A percentile compares a stretch with the other conserved stretches of the same genome.
Conservation (phyloP, 345 rosid genomes). For the Euclidium syriacum region DNA sequence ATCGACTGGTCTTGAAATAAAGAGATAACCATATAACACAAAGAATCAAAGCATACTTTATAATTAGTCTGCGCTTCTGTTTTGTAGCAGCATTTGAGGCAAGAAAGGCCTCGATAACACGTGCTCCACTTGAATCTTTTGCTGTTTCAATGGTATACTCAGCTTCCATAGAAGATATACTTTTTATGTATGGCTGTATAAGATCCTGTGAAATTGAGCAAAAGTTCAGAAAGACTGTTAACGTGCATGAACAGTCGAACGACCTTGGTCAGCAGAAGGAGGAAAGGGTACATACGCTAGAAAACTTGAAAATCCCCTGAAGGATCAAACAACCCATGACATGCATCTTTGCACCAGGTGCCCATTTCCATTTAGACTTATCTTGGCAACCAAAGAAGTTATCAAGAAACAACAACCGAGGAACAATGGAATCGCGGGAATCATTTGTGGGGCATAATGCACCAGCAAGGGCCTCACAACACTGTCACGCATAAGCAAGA, state of each 20-base stretch:
- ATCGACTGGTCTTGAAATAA: not conserved
- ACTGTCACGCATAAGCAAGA: slow-evolving; percentile 48
- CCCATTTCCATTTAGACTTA: slow-evolving; percentile 73
- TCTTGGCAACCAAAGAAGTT: slow-evolving; percentile 58
- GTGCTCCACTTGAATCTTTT: slow-evolving; percentile 81
- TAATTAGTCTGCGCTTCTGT: slow-evolving; percentile 62
- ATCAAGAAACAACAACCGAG: slow-evolving; percentile 75
- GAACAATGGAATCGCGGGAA: slow-evolving; percentile 52
- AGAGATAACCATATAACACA: slow-evolving; percentile 9
- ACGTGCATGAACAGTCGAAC: slow-evolving; percentile 4
- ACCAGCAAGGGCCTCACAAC: slow-evolving; percentile 73
- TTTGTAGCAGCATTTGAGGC: slow-evolving; percentile 65
- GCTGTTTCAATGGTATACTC: slow-evolving; percentile 65
- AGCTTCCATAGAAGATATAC: slow-evolving; percentile 70
- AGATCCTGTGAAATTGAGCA: slow-evolving; percentile 45
- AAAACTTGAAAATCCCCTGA: slow-evolving; percentile 72
- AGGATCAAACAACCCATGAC: slow-evolving; percentile 86
- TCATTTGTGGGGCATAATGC: slow-evolving; percentile 58
- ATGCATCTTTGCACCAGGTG: slow-evolving; percentile 66
- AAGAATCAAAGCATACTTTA: slow-evolving; percentile 50
- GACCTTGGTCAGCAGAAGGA: not conserved
- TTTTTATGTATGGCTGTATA: slow-evolving; percentile 61
- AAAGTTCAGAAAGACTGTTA: not conserved
- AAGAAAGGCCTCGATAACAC: slow-evolving; percentile 82
- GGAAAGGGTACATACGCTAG: slow-evolving; percentile 52